Base-by-base conservation (phyloP, 2,329 filamentous ascomycete species). In the Gaeumannomyces sp. region DNA sequence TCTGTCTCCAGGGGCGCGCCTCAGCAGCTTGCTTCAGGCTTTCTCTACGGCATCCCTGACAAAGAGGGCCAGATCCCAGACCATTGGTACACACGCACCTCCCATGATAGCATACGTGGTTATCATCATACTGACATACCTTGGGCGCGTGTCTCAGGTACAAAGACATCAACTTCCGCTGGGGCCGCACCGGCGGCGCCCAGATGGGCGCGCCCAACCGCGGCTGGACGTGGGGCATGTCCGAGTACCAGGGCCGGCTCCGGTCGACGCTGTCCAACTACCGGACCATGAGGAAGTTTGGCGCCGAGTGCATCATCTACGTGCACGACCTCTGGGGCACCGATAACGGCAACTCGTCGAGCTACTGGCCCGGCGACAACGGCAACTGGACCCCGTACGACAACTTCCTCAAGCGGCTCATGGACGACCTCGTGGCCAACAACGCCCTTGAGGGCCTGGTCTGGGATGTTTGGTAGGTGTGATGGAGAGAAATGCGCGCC, bases 261-360 rank as follows among this genome's bases (percentile, higher is more conserved):
- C 66, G 76, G 4, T 80, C 78, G 0, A 75, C 77, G 2, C 68
- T 81, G 6, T 77, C 74, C 28, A 82, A 83, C 65, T 83, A 83
- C 68, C 65, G 71, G 2, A 80, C 78, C 1, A 72, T 76, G 1
- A 74, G 77, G 56, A 74, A 79, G 59, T 75, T 79, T 29, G 76
- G 73, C 6, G 80, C 74, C 5, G 68, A 72, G 7, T 82, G 82
- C 59, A 80, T 81, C 60, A 70, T 81, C n/a, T 72, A 82, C 0
- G 73, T 76, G 0, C 79, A 79, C 64, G 80, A 81, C 63, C 66
- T 79, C 4, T 83, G 80, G 80, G 81, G 81, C 10, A 77, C 79
- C 0, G 80, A 83, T 67, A 75, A 77, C n/a, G 70, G 73, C 7
- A 77, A 78, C 31, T 70, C 72, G 1, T 74, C 74, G 1, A 72